Base-by-base conservation (phyloP, 805 yeast species). In the Gaillardinia entomophila region DNA sequence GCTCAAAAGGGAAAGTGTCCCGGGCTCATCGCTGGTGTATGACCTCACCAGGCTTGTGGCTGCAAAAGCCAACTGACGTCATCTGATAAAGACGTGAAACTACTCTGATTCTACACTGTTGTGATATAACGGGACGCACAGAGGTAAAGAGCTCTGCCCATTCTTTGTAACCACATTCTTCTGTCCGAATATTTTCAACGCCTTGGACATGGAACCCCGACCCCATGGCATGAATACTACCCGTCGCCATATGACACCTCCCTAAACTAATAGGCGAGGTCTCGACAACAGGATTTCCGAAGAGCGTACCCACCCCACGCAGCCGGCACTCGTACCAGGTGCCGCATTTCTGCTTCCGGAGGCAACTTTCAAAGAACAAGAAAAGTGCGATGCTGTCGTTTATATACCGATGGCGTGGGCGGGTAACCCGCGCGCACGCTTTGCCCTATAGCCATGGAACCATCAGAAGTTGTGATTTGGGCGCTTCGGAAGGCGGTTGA, bases 41-140 rank as follows among this genome's bases (percentile, higher is more conserved):
- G n/a, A n/a, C n/a, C n/a, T n/a, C n/a, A n/a, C n/a, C n/a, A n/a
- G n/a, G n/a, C n/a, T n/a, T n/a, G n/a, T n/a, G n/a, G n/a, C n/a
- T n/a, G n/a, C n/a, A n/a, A n/a, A n/a, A n/a, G n/a, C n/a, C n/a
- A n/a, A n/a, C n/a, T n/a, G n/a, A n/a, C n/a, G n/a, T n/a, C n/a
- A n/a, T n/a, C n/a, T n/a, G 6, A 19, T 10, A 19, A 10, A 19
- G 22, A 10, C 8, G 22, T 19, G 22, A 10, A 19, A 10, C 22
- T 19, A 6, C 22, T 19, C 6, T 6, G 10, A 6, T 19, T 19
- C 22, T 19, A 19, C 22, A 10, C 49, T 64, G 64, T 65, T 29
- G 64, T 63, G 70, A 55, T 49, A 49, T 62, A 62, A 65, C 71
- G 71, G 71, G 71, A 65, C 50, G 59, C 68, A 38, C 48, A 28